Conservation (phyloP, 1,284 basidiomycete species). For the Inonotus hispidus region DNA sequence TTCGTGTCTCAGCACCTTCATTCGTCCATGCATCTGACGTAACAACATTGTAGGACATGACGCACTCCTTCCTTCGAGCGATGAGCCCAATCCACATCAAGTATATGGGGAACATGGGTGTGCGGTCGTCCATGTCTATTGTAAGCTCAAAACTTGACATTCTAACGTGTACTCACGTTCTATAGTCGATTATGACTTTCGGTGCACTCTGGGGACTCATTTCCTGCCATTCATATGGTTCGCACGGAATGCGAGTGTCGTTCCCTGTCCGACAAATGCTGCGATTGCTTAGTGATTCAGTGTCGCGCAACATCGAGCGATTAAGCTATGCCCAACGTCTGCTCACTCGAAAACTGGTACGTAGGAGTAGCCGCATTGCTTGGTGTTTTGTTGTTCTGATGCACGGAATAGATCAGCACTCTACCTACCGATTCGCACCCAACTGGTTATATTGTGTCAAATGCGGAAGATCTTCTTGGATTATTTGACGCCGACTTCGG, state of each 20-base stretch:
- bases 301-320: slow-evolving; percentile 81
- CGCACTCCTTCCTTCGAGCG: slow-evolving; percentile 79
- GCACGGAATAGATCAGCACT: slow-evolving; percentile 60
- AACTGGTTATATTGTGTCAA: slow-evolving; percentile 82
- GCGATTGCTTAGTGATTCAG: slow-evolving; percentile 75
- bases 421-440: slow-evolving; percentile 70
- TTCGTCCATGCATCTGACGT: slow-evolving; percentile 13
- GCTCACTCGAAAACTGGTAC: slow-evolving; percentile 71
- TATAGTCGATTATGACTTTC: slow-evolving; percentile 78
- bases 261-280: slow-evolving; percentile 84
- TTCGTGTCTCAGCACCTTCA: slow-evolving; percentile 26
- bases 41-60: slow-evolving; percentile 61
- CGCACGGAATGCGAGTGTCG: slow-evolving; percentile 75
- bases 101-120: slow-evolving; percentile 79
- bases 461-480: slow-evolving; percentile 77
- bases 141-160: slow-evolving; percentile 34
- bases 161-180: slow-evolving; percentile 2
- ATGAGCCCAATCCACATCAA: slow-evolving; percentile 90
- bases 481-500: slow-evolving; percentile 86
- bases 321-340: slow-evolving; percentile 77
- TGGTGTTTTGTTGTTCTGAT: background rate
- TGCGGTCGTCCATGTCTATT: slow-evolving; percentile 81
- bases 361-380: slow-evolving; percentile 17
- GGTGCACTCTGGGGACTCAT: slow-evolving; percentile 83
- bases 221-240: slow-evolving; percentile 79